Evolutionary conservation across 306 rosid species (phyloP), one percentile per base, ranked within the genome.

Genomic region (Nissolia schottii): DNA sequence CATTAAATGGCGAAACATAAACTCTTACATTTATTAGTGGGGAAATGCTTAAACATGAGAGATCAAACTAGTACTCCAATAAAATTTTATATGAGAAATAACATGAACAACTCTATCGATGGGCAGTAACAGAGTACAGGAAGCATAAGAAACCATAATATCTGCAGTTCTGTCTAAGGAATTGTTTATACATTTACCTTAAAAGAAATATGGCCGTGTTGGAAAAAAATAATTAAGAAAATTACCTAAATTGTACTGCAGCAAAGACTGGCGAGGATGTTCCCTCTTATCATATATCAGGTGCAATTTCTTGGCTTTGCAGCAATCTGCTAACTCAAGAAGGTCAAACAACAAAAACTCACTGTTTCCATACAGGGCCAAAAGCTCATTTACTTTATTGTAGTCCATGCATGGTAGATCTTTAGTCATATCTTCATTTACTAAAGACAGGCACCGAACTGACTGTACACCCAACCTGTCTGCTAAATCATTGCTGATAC

Each of bases 251-350:
- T 93, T 93, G 83, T 93, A 96, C 76, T 93, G 98, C 79, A 93
- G 93, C 83, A 93, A 75, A 68, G 97, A 91, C 87, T 89, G 97
- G 19, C 92, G 80, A 53, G 96, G 90, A 85, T 93, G 98, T 77
- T 89, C 96, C 83, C 98, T 91, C 87, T 89, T 89, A 81, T 93
- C 98, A 83, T 89, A 86, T 68, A 93, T 82, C 60, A 93, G 84
- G 86, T 92, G 98, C 60, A 93, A 77, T 73, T 84, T 93, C 83
- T 75, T 86, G 73, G 98, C 92, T 59, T 85, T 82, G 86, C 98
- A 93, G 83, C 97, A 87, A 81, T 93, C 98, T 75, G 98, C 98
- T 83, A 93, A 85, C 85, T 93, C 98, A 74, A 93, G 92, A 73
- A 93, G 94, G 82, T 93, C 98, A 79, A 91, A 93, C 70, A 90